Evolutionary conservation across 2,329 filamentous ascomycete genomes (phyloP), one percentile per base, ranked within the genome.

Genomic region (Aspergillus piperis): DNA sequence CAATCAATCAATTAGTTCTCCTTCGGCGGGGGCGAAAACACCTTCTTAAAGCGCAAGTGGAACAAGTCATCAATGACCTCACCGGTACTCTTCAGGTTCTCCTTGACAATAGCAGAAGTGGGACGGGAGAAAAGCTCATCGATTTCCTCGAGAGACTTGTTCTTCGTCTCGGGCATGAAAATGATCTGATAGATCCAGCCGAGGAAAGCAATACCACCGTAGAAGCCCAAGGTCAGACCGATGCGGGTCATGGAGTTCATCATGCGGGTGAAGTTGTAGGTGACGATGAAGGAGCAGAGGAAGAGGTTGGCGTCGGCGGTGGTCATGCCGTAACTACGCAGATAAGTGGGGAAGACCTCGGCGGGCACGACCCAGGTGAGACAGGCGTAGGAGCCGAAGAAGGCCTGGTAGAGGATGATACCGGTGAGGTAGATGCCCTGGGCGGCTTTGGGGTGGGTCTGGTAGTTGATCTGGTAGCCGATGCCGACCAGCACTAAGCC

Each of bases 161-260:
- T 85, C 80, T 90, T 90, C 2, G 88, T 90, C 79, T 90, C 88
- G 0, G 87, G 88, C 89, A 91, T 91, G 76, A 90, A 91, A 53
- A 90, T 71, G 50, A 90, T 79, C 76, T 91, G 88, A 73, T 90
- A 91, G 66, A 90, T 78, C 83, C 87, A 89, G 11, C 88, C 89
- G 0, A 91, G 8, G 0, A 89, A 82, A 0, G 88, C 88, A 57
- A 91, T 90, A 15, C 89, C 89, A 4, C 89, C 88, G 72, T 90
- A 91, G 75, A 91, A 91, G 2, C 89, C 89, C 0, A 91, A 81
- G 0, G 84, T 81, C 0, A 91, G 78, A 8, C 89, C 88, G 1
- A 87, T 90, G 36, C 77, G 80, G 7, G 81, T 84, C 83, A 91
- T 89, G n/a, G 85, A 83, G 0, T 83, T 72, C 73, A 89, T 85